A percentile compares a stretch with the other conserved stretches of the same genome.
phyloP scores from a whole-genome alignment of 345 rosid genomes.

The Draba incana region DNA sequence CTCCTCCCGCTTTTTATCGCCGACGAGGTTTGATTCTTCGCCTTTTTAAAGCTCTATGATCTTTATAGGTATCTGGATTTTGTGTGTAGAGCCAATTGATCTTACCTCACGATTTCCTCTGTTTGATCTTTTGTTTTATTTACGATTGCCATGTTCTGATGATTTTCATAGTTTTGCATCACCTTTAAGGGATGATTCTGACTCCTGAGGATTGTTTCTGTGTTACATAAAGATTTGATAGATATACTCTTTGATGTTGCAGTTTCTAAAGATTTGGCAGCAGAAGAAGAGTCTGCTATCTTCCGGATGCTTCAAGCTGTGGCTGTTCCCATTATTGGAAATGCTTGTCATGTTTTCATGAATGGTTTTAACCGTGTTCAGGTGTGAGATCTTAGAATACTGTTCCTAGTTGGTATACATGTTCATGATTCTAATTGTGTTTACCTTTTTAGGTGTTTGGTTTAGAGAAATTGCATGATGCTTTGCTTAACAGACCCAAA shows the following conservation, averaged over 20 bases:
- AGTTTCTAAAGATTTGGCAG: conserved; percentile 72
- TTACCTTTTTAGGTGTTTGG: conserved; percentile 73
- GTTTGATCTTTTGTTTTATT: not conserved
- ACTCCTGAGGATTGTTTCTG: not conserved
- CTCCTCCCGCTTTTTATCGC: conserved; percentile 72
- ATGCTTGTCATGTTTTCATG: conserved; percentile 96
- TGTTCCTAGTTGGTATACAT: not conserved
- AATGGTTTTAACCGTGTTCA: conserved; percentile 92
- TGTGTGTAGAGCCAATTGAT: too few species aligned
- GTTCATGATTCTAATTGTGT: not conserved
- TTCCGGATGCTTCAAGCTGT: conserved; percentile 78
- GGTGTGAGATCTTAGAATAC: conserved; percentile 45
- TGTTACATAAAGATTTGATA: not conserved
- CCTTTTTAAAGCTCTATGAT: not conserved
- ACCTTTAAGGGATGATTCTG: not conserved
- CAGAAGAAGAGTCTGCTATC: conserved; percentile 71
- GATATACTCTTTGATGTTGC: conserved; percentile 5
- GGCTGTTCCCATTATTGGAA: conserved; percentile 88
- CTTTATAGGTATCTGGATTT: not conserved
- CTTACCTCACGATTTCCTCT: not conserved
- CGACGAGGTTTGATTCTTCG: conserved; percentile 57
- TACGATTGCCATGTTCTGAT: not conserved
- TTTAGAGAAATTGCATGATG: conserved; percentile 85
- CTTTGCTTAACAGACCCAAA: conserved; percentile 75
- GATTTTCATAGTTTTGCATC: not conserved